Conservation (phyloP, 2,329 filamentous ascomycete species). For the Tolypocladium tropicale region DNA sequence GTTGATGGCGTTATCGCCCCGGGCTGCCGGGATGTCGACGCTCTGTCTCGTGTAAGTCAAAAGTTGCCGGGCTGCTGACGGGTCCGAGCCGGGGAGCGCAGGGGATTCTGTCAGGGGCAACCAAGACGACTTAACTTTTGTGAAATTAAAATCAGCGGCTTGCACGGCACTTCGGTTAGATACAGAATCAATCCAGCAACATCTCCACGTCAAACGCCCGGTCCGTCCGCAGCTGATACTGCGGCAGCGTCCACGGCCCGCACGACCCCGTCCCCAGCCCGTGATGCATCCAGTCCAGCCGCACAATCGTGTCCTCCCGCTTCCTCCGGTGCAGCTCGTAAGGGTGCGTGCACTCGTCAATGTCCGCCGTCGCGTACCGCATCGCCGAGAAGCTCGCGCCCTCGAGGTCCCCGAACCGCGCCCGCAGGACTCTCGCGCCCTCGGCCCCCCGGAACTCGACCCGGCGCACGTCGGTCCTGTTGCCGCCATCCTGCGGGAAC, state of each 20-base stretch:
- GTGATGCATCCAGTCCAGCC: slow-evolving; percentile 52
- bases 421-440: slow-evolving; percentile 26
- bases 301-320: slow-evolving; percentile 41
- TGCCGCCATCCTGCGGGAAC: slow-evolving; percentile 57
- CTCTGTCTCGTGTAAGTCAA: no score
- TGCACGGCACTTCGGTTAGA: no score
- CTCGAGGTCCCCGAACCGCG: slow-evolving; percentile 32
- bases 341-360: slow-evolving; percentile 46
- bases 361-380: slow-evolving; percentile 43
- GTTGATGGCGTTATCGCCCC: no score
- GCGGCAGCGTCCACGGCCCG: slow-evolving; percentile 42
- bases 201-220: slow-evolving; percentile 33
- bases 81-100: no score
- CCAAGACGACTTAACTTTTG: no score
- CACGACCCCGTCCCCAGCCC: slow-evolving; percentile 53
- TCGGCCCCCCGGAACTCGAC: slow-evolving; percentile 33
- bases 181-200: slow-evolving; percentile 26
- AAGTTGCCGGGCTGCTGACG: no score
- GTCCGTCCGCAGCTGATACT: slow-evolving; percentile 33
- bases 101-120: no score
- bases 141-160: no score
- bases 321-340: slow-evolving; percentile 43
- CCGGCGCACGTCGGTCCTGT: slow-evolving; percentile 54
- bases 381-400: slow-evolving; percentile 46
- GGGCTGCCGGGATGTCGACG: no score